phyloP scores from a whole-genome alignment of 495 filamentous ascomycete genomes.

The Chaetomium tenue region DNA sequence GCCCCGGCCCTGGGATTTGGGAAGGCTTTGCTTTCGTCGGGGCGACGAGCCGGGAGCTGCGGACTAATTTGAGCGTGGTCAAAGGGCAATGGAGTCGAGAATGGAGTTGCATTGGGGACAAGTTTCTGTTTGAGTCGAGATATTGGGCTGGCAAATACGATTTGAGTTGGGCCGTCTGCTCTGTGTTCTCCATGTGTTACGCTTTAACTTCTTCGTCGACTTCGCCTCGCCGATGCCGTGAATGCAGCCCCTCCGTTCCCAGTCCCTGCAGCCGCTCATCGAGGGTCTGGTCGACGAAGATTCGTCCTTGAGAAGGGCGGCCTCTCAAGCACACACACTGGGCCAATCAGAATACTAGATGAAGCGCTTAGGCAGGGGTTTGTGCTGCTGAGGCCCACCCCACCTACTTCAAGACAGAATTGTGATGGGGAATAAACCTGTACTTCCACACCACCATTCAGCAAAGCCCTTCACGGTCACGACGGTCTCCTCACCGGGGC shows the following conservation, averaged over 20 bases:
- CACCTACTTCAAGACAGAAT: background rate
- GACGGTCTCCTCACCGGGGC: background rate
- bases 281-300: too few relatives aligned
- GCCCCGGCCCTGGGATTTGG: background rate
- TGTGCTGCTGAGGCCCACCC: background rate
- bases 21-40: background rate
- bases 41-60: background rate
- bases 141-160: background rate
- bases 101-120: background rate
- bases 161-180: background rate
- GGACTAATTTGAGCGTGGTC: background rate
- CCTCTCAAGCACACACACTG: slow-evolving; percentile 1
- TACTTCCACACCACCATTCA: background rate
- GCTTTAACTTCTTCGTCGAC: background rate
- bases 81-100: background rate
- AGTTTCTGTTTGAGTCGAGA: background rate
- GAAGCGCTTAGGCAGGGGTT: background rate
- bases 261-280: background rate
- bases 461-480: background rate
- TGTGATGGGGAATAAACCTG: background rate
- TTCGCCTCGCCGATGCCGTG: background rate
- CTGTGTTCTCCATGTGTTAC: background rate
- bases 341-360: background rate
- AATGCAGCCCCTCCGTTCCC: background rate
- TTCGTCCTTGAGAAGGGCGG: slow-evolving; percentile 3